phyloP scores from a whole-genome alignment of 768 basidiomycete genomes.

The Kwoniella sp. region DNA sequence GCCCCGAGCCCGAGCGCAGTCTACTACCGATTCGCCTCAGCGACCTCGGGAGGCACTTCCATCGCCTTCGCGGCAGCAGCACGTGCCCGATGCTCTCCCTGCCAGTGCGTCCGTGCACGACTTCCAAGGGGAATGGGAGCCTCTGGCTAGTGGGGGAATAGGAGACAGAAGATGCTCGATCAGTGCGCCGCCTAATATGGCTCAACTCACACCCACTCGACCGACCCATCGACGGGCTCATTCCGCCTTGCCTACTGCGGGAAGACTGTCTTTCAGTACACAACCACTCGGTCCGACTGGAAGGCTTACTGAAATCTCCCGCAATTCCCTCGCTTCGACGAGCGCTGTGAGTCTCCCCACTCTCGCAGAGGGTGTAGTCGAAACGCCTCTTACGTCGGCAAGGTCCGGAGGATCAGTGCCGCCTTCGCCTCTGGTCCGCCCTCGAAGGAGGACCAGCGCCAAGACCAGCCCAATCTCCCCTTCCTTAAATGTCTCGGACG shows the following conservation, averaged over 20 bases:
- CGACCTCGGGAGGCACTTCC: background rate
- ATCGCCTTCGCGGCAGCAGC: background rate
- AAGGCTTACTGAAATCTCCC: conserved; percentile 24
- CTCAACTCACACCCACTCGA: conserved; percentile 19
- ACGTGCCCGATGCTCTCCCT: conserved; percentile 9
- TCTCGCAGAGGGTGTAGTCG: conserved; percentile 19
- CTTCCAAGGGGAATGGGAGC: conserved; percentile 22
- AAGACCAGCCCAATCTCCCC: conserved; percentile 8
- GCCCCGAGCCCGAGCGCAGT: conserved; percentile 9
- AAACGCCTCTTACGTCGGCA: background rate
- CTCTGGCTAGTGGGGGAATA: conserved; percentile 17
- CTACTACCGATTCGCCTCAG: background rate
- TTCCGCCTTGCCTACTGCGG: conserved; percentile 14
- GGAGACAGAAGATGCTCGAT: conserved; percentile 14
- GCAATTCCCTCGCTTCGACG: conserved; percentile 32
- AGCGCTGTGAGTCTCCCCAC: conserved; percentile 33
- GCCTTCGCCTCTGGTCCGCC: conserved; percentile 19
- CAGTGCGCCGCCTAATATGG: background rate
- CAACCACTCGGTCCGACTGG: conserved; percentile 5
- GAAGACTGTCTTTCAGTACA: background rate
- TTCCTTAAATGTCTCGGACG: background rate
- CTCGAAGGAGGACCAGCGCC: background rate
- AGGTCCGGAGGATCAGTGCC: conserved; percentile 10
- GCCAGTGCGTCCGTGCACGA: conserved; percentile 16
- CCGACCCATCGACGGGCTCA: conserved; percentile 26